phyloP scores from a whole-genome alignment of 441 rosid genomes.

The Arabidopsis lyrata region DNA sequence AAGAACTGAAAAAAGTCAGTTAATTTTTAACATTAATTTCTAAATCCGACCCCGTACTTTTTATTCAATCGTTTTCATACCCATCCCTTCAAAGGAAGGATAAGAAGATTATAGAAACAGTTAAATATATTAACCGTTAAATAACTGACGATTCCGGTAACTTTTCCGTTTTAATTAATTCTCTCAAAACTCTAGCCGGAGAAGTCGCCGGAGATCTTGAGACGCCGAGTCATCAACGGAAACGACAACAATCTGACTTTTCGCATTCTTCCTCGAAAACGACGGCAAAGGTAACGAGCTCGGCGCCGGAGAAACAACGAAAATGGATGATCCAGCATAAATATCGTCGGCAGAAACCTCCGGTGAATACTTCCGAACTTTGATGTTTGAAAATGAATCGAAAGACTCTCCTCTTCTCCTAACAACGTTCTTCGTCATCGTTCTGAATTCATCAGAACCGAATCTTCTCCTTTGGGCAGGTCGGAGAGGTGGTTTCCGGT shows the following conservation, averaged over 20 bases:
- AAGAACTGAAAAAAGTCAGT: constrained; percentile 33
- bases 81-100: constrained; percentile 16
- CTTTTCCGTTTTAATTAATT: not conserved
- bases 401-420: constrained; percentile 67
- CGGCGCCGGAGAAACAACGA: constrained; percentile 82
- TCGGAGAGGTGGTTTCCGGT: constrained; percentile 54
- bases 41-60: constrained; percentile 40
- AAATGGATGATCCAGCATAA: constrained; percentile 85
- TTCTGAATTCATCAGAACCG: constrained; percentile 48
- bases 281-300: constrained; percentile 89
- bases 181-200: constrained; percentile 63
- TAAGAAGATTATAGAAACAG: constrained; percentile 5
- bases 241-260: constrained; percentile 38
- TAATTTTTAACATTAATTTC: constrained; percentile 27
- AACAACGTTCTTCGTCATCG: constrained; percentile 43
- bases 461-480: constrained; percentile 55
- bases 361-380: constrained; percentile 43
- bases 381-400: constrained; percentile 54
- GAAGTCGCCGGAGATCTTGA: constrained; percentile 84
- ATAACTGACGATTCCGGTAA: constrained; percentile 20
- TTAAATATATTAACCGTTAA: constrained; percentile 28
- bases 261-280: constrained; percentile 62
- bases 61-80: not conserved
- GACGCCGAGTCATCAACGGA: constrained; percentile 76
- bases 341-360: constrained; percentile 41